Evolutionary conservation across 371 early-diverging fungal genomes (phyloP).

Genomic region (Mortierella sp.): DNA sequence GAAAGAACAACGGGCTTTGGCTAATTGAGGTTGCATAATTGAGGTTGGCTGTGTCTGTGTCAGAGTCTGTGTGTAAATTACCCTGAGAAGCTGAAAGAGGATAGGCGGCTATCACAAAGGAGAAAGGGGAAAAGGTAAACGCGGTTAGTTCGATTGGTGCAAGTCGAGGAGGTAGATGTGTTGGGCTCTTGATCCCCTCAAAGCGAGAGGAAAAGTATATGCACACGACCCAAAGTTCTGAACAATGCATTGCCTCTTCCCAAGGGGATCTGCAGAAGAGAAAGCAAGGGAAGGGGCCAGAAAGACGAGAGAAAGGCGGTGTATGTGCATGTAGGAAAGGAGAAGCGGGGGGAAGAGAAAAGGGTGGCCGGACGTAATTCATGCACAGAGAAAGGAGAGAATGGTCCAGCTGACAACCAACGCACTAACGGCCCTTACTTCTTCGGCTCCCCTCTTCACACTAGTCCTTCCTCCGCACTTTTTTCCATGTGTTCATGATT

Average conservation of each 20-base stretch:
- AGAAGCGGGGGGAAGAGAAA: not conserved
- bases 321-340: not conserved
- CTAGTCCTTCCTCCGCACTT: not conserved
- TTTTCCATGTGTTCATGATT: not conserved
- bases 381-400: not conserved
- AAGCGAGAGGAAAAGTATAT: not conserved
- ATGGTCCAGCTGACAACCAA: slow-evolving; percentile 38
- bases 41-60: not conserved
- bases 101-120: slow-evolving; percentile 32
- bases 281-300: not conserved
- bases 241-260: not conserved
- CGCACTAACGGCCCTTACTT: slow-evolving; percentile 15
- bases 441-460: not conserved
- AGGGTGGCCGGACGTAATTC: not conserved
- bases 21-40: not conserved
- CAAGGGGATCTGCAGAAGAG: not conserved
- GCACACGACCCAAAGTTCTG: slow-evolving; percentile 8
- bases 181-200: not conserved
- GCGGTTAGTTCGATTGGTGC: not conserved
- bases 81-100: slow-evolving; percentile 42
- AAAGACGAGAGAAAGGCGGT: no score
- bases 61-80: not conserved
- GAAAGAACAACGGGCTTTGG: not conserved
- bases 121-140: not conserved
- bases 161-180: not conserved